A percentile compares a stretch with the other conserved stretches of the same genome.
Conservation (phyloP, 441 rosid species). For the Jatropha multifida region DNA sequence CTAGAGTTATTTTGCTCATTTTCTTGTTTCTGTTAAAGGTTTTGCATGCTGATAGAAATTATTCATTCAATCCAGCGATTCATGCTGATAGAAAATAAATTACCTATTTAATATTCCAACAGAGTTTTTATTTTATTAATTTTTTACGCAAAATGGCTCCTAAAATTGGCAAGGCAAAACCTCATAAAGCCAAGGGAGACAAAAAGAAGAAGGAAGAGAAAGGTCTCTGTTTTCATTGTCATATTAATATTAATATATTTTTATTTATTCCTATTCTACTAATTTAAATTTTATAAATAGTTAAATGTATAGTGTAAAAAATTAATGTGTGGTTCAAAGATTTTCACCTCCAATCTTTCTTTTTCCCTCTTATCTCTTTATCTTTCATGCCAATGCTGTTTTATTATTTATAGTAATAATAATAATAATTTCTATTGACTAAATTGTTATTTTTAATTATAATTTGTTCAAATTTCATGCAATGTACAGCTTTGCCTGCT, state of each 20-base stretch:
- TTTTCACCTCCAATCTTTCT: neutral
- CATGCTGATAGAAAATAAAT: slow-evolving; percentile 13
- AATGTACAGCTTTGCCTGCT: slow-evolving; percentile 49
- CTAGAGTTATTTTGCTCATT: neutral
- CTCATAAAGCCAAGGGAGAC: slow-evolving; percentile 51
- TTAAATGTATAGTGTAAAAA: neutral
- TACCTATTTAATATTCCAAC: neutral
- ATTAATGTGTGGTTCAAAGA: slow-evolving; percentile 17
- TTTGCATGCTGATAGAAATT: neutral
- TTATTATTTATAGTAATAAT: too few relatives aligned
- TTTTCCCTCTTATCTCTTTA: neutral
- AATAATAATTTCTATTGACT: neutral
- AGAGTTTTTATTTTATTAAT: neutral
- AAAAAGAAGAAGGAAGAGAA: slow-evolving; percentile 73
- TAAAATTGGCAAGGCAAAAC: slow-evolving; percentile 54
- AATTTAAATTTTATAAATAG: neutral
- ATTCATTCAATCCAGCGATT: neutral
- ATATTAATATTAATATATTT: neutral
- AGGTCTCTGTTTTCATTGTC: slow-evolving; percentile 27
- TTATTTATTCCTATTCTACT: slow-evolving; percentile 10
- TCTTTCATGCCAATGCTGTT: too few relatives aligned
- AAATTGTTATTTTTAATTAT: neutral
- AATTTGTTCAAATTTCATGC: neutral
- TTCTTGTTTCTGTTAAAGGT: neutral
- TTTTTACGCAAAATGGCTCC: slow-evolving; percentile 56